These are phyloP conservation scores for Talaromyces nanjingensis DNA, from an alignment of 495 filamentous ascomycete genomes.

Conservation along the genomic window DNA sequence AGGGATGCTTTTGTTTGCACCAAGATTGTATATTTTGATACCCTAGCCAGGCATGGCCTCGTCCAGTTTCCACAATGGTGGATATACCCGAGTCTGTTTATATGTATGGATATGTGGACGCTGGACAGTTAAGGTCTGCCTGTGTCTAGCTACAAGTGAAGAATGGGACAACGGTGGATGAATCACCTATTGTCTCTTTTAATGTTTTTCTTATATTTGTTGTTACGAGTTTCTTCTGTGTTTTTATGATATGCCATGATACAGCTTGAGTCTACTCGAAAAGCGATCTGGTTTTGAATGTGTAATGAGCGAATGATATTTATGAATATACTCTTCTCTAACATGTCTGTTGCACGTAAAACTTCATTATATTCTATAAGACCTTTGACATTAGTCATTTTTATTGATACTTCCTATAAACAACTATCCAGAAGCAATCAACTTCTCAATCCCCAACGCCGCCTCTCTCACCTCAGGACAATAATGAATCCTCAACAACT, in stretches of 20 bases:
- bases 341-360: background rate
- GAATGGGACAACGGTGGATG: background rate
- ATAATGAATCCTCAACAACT: slow-evolving; percentile 78
- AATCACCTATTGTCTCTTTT: background rate
- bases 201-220: slow-evolving; percentile 4
- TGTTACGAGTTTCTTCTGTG: slow-evolving; percentile 11
- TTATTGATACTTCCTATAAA: background rate
- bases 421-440: slow-evolving; percentile 32
- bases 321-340: slow-evolving; percentile 2
- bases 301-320: slow-evolving; percentile 10
- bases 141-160: background rate
- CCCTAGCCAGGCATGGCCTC: background rate
- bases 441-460: slow-evolving; percentile 64
- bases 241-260: slow-evolving; percentile 1
- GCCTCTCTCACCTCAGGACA: slow-evolving; percentile 77
- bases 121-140: background rate
- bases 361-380: background rate
- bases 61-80: background rate
- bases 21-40: slow-evolving; percentile 1
- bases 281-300: slow-evolving; percentile 3
- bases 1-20: slow-evolving; percentile 10
- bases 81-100: slow-evolving; percentile 2
- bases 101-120: slow-evolving; percentile 4
- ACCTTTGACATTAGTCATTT: background rate
- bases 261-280: background rate